Evolutionary conservation across 192 early-diverging fungal genomes (phyloP).

Genomic region (Umbelopsis ramanniana): DNA sequence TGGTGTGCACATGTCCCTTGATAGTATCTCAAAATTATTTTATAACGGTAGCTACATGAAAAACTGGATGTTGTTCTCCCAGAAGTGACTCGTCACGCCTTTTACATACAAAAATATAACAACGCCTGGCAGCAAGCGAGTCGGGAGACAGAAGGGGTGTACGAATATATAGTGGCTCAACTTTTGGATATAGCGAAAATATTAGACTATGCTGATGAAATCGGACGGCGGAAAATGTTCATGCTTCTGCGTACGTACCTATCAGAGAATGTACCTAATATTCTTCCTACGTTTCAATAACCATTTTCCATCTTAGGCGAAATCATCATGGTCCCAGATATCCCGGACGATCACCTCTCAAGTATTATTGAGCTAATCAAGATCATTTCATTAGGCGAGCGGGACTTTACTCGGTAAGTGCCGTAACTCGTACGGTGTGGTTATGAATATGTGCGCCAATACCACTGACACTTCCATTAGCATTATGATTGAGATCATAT

Average conservation of each 20-base stretch:
- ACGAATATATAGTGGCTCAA: constrained; percentile 72
- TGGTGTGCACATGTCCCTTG: neutral
- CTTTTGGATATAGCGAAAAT: constrained; percentile 77
- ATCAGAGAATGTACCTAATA: neutral
- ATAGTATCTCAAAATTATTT: neutral
- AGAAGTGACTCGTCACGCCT: constrained; percentile 64
- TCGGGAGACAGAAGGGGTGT: constrained; percentile 49
- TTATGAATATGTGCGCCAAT: neutral
- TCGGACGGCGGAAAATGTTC: constrained; percentile 83
- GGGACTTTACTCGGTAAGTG: constrained; percentile 77
- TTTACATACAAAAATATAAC: constrained; percentile 60
- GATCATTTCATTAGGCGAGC: constrained; percentile 77
- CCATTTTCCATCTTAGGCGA: constrained; percentile 51
- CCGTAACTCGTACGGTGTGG: neutral
- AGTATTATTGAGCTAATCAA: constrained; percentile 79
- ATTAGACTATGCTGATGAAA: constrained; percentile 89
- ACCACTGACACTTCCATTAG: constrained; percentile 11
- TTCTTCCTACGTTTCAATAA: neutral
- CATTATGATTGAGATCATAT: constrained; percentile 81
- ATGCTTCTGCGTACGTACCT: constrained; percentile 66
- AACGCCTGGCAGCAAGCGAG: constrained; percentile 53
- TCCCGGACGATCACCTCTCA: constrained; percentile 77
- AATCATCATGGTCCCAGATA: constrained; percentile 74
- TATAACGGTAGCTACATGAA: constrained; percentile 56
- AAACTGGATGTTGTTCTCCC: constrained; percentile 69